Evolutionary conservation across 805 yeast species (phyloP).

Genomic region (Komagataella populi): DNA sequence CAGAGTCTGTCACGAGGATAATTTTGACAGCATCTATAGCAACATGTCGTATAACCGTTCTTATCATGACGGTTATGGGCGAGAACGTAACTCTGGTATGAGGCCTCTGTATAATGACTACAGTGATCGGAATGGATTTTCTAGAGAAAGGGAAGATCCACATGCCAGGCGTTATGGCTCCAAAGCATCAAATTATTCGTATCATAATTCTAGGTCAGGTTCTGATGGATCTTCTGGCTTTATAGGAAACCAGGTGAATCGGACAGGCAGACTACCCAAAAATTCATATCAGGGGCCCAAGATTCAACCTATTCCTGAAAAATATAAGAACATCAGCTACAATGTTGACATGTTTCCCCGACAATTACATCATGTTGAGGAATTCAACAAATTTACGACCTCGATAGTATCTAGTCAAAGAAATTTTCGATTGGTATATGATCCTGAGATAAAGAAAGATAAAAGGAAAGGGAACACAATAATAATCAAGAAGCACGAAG

Average conservation of each 20-base stretch:
- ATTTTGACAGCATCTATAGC: not conserved
- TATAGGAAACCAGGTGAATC: not conserved
- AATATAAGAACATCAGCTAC: not conserved
- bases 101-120: not conserved
- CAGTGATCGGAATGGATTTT: not conserved
- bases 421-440: conserved; percentile 33
- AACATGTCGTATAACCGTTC: not conserved
- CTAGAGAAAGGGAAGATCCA: not conserved
- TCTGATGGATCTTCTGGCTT: not conserved
- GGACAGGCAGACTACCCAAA: not conserved
- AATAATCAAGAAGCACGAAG: conserved; percentile 21
- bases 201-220: not conserved
- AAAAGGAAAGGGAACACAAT: conserved; percentile 21
- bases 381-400: not conserved
- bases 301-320: not conserved
- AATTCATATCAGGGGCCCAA: not conserved
- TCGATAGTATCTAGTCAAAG: conserved; percentile 6
- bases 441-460: conserved; percentile 34
- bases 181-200: not conserved
- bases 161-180: not conserved
- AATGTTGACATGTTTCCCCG: conserved; percentile 1
- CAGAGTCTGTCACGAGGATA: not conserved
- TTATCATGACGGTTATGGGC: not conserved
- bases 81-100: not conserved
- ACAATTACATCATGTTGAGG: conserved; percentile 10